Conservation (phyloP, 176 grass and related monocot genomes). For the Chloris gayana region DNA sequence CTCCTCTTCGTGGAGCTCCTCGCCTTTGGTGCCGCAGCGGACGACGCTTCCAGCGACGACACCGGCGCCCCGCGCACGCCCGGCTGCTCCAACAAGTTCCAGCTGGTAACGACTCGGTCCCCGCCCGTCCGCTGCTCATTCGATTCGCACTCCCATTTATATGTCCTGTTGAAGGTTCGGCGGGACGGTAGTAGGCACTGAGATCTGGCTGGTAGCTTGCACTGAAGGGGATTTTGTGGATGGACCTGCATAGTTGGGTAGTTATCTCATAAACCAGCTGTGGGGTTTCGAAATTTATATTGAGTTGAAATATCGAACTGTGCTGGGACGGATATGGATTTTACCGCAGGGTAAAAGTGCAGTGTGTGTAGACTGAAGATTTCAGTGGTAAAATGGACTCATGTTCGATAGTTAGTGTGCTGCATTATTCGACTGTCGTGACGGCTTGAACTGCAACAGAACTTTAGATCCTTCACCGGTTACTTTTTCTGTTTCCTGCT, state of each 20-base stretch:
- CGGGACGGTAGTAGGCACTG: neutral
- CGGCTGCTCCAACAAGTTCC: constrained; percentile 90
- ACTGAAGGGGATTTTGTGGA: constrained; percentile 3
- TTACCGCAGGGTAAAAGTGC: neutral
- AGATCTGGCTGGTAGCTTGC: constrained; percentile 13
- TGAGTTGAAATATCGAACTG: neutral
- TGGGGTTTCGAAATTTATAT: neutral
- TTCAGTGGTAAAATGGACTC: neutral
- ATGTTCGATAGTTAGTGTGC: neutral
- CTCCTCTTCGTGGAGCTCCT: constrained; percentile 25
- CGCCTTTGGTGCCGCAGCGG: constrained; percentile 38
- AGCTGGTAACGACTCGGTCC: constrained; percentile 57
- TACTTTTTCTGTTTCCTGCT: neutral
- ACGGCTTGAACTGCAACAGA: neutral
- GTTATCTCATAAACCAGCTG: neutral
- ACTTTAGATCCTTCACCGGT: neutral
- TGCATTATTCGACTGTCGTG: neutral
- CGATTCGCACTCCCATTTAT: neutral
- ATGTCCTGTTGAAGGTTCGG: neutral
- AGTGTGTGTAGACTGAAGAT: neutral
- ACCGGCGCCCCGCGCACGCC: constrained; percentile 55
- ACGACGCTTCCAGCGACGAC: constrained; percentile 77
- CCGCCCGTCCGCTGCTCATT: constrained; percentile 13
- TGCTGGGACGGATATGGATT: neutral
- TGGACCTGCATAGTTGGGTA: neutral